Conservation (phyloP, 129 eudicot species). For the Flaveria brownii region DNA sequence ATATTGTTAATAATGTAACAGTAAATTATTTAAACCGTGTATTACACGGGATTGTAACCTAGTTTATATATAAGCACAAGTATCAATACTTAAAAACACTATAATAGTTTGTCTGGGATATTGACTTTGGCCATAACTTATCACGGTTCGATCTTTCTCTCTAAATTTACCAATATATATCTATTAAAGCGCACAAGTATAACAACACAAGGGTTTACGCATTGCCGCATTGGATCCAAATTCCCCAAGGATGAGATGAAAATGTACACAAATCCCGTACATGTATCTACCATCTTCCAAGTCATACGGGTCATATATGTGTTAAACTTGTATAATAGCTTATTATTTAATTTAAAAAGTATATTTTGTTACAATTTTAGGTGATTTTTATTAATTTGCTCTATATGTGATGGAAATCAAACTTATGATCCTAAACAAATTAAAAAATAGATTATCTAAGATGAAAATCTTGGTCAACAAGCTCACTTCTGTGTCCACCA, state of each 20-base stretch:
- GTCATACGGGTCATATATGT: not conserved
- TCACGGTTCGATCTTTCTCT: too few species aligned
- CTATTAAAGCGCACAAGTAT: too few species aligned
- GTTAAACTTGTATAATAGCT: not conserved
- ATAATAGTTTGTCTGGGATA: too few species aligned
- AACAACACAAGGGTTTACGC: not conserved
- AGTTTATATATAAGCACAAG: too few species aligned
- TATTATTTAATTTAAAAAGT: not conserved
- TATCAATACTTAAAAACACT: too few species aligned
- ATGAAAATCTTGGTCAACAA: slow-evolving; percentile 27
- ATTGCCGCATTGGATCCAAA: not conserved
- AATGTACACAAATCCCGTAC: not conserved
- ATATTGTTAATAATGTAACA: too few species aligned
- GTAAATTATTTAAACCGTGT: too few species aligned
- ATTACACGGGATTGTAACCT: too few species aligned
- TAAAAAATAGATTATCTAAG: not conserved
- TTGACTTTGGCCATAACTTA: too few species aligned
- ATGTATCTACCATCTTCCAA: not conserved
- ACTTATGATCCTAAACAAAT: not conserved
- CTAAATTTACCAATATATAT: too few species aligned
- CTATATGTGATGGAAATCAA: not conserved
- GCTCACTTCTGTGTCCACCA: slow-evolving; percentile 10
- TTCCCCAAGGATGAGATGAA: not conserved
- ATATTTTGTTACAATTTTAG: not conserved
- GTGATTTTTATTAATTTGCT: not conserved